Evolutionary conservation across 495 filamentous ascomycete species (phyloP).

Genomic region (Neurospora sp.): DNA sequence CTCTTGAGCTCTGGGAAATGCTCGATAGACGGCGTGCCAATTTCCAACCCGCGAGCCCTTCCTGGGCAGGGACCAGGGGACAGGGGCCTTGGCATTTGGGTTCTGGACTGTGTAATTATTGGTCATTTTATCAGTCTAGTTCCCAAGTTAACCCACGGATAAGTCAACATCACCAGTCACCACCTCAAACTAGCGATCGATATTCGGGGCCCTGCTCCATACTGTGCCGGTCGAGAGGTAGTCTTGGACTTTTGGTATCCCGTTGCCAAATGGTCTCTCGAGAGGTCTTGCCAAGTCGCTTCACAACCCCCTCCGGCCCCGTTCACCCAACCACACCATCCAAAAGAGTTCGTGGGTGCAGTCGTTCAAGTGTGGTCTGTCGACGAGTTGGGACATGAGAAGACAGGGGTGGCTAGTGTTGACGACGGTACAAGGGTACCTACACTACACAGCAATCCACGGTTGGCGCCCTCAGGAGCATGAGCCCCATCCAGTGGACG

Average conservation of each 20-base stretch:
- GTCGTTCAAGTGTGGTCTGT: background rate
- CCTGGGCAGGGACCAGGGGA: background rate
- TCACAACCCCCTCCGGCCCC: background rate
- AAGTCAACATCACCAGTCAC: background rate
- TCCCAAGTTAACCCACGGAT: background rate
- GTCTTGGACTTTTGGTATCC: background rate
- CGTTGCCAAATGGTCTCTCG: no score
- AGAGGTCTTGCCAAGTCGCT: no score
- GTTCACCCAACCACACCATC: background rate
- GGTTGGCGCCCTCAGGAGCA: background rate
- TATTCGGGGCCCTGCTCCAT: background rate
- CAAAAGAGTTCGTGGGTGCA: background rate
- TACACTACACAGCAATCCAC: background rate
- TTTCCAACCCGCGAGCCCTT: background rate
- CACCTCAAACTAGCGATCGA: background rate
- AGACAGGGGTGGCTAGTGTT: background rate
- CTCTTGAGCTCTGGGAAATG: background rate
- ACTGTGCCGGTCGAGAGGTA: background rate
- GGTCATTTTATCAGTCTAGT: background rate
- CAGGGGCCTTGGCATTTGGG: background rate
- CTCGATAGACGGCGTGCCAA: background rate
- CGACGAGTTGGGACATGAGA: background rate
- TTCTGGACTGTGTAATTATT: background rate
- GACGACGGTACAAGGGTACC: background rate
- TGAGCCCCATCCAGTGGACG: background rate